Conservation (phyloP, 306 rosid genomes). For the Vicia sativa region DNA sequence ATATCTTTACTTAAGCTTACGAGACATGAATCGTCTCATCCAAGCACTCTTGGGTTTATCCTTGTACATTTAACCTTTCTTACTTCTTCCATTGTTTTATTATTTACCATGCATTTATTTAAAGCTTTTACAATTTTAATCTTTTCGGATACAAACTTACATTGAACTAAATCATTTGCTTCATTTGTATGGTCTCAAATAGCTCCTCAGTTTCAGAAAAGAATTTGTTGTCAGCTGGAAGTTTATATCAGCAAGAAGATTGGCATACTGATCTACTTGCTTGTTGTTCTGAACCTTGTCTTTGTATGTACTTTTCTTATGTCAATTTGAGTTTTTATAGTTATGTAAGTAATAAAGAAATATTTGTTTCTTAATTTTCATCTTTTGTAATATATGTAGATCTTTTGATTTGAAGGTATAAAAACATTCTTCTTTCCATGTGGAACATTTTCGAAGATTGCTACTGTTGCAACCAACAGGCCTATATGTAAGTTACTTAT, state of each 20-base stretch:
- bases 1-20: too few species aligned
- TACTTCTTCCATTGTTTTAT: constrained; percentile 15
- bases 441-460: constrained; percentile 87
- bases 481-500: constrained; percentile 69
- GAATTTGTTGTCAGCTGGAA: constrained; percentile 61
- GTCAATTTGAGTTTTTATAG: constrained; percentile 15
- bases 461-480: constrained; percentile 81
- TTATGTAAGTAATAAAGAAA: neutral
- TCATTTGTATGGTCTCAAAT: constrained; percentile 42
- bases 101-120: constrained; percentile 8
- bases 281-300: constrained; percentile 86
- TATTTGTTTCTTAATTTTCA: constrained; percentile 13
- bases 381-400: constrained; percentile 24
- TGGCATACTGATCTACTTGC: constrained; percentile 95
- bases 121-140: neutral
- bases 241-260: constrained; percentile 67
- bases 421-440: constrained; percentile 91
- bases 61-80: neutral
- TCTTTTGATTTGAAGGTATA: constrained; percentile 60
- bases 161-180: constrained; percentile 27
- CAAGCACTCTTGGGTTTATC: neutral
- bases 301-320: constrained; percentile 63
- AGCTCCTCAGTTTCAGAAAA: constrained; percentile 62
- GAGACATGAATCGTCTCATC: neutral
- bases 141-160: constrained; percentile 23